Percentiles rank a stretch among this genome's conserved stretches.
Conservation (phyloP, 1,284 basidiomycete species). For the Malassezia slooffiae region DNA sequence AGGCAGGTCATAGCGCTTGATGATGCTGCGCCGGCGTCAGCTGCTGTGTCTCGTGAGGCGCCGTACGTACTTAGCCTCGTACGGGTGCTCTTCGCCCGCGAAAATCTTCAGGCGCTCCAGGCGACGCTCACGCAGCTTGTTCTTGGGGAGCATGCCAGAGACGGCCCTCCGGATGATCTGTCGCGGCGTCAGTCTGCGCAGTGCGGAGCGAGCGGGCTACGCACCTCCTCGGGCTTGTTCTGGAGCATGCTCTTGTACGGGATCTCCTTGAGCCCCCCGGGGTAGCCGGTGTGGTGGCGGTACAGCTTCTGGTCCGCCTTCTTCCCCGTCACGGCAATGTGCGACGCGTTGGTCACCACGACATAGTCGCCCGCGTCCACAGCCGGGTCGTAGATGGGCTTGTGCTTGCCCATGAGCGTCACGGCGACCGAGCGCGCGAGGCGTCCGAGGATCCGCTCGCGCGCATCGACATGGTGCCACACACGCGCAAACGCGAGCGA, state of each 20-base stretch:
- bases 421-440: slow-evolving; percentile 85
- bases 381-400: slow-evolving; percentile 83
- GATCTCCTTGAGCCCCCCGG: slow-evolving; percentile 69
- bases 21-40: slow-evolving; percentile 9
- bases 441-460: slow-evolving; percentile 78
- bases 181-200: slow-evolving; percentile 2
- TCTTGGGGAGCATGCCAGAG: slow-evolving; percentile 46
- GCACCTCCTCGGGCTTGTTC: slow-evolving; percentile 78
- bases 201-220: slow-evolving; percentile 43
- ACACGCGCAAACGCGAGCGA: slow-evolving; percentile 80
- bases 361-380: slow-evolving; percentile 69
- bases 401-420: slow-evolving; percentile 97
- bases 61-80: slow-evolving; percentile 28
- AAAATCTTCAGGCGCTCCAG: slow-evolving; percentile 43
- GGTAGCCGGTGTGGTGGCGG: slow-evolving; percentile 80
- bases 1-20: slow-evolving; percentile 13
- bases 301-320: slow-evolving; percentile 81
- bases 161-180: slow-evolving; percentile 44
- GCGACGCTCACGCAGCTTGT: slow-evolving; percentile 41
- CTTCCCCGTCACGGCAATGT: slow-evolving; percentile 75
- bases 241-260: slow-evolving; percentile 46
- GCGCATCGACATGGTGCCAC: slow-evolving; percentile 91
- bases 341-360: slow-evolving; percentile 77
- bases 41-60: too few species aligned
- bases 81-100: slow-evolving; percentile 36